Percentiles rank a stretch among this genome's conserved stretches.
Evolutionary conservation across 2,329 filamentous ascomycete genomes (phyloP).

Genomic region (Hypoxylon sp.): DNA sequence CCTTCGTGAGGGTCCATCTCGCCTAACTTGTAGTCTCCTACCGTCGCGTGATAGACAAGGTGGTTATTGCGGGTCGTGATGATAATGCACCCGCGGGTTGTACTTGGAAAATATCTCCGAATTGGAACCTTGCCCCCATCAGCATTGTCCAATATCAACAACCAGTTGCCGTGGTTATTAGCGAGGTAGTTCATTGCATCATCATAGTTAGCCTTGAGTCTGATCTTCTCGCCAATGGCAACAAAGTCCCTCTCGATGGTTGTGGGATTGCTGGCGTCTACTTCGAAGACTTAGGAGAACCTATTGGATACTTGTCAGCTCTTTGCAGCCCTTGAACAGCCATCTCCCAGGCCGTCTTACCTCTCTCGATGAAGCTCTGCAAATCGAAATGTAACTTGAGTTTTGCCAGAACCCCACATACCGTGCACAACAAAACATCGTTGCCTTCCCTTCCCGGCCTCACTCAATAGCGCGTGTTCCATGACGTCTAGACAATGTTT

Average conservation of each 20-base stretch:
- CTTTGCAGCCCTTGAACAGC: background rate
- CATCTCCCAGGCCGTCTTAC: background rate
- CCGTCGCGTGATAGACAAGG: background rate
- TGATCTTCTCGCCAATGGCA: background rate
- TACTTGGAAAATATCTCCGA: background rate
- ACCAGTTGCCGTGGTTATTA: background rate
- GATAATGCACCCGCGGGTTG: background rate
- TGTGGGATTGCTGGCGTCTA: constrained; percentile 1
- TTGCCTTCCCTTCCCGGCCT: background rate
- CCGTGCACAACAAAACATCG: constrained; percentile 1
- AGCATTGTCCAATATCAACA: background rate
- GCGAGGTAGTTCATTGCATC: background rate
- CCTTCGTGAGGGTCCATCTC: background rate
- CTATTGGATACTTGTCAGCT: background rate
- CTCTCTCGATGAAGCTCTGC: background rate
- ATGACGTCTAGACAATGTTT: background rate
- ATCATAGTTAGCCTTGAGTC: background rate
- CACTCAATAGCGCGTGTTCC: background rate
- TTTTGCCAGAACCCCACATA: constrained; percentile 1
- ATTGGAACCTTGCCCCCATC: background rate
- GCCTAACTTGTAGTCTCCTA: background rate
- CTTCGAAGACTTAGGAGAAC: background rate
- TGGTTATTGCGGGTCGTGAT: background rate
- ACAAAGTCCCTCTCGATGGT: constrained; percentile 2
- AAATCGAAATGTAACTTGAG: background rate